Evolutionary conservation across 352 stramenopile species (phyloP).

Genomic region (Aphanomyces astaci): DNA sequence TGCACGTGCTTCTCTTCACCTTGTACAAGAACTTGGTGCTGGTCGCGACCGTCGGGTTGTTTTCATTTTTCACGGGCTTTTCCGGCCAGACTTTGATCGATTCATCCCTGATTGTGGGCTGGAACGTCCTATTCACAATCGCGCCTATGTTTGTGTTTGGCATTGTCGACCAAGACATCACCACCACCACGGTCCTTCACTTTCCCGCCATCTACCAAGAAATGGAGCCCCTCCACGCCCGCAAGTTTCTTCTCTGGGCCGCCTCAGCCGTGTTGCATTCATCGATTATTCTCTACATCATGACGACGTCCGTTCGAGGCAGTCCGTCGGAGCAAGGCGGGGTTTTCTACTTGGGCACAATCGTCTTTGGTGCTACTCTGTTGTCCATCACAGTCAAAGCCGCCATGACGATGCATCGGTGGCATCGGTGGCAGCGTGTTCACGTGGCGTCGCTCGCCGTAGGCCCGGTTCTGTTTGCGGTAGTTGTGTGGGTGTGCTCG

Average conservation of each 20-base stretch:
- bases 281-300: neutral
- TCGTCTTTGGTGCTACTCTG: conserved; percentile 61
- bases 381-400: conserved; percentile 63
- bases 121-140: conserved; percentile 93
- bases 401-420: conserved; percentile 59
- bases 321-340: conserved; percentile 35
- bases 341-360: conserved; percentile 53
- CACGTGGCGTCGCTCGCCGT: conserved; percentile 60
- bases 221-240: neutral
- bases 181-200: conserved; percentile 43
- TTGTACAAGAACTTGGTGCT: conserved; percentile 91
- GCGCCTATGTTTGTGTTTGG: conserved; percentile 89
- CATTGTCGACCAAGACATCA: conserved; percentile 75
- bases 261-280: conserved; percentile 11
- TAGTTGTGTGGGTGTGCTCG: conserved; percentile 60
- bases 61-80: conserved; percentile 87
- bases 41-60: conserved; percentile 87
- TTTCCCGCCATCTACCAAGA: conserved; percentile 72
- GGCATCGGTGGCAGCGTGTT: conserved; percentile 57
- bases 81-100: conserved; percentile 86
- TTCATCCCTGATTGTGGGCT: conserved; percentile 82
- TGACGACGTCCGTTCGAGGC: conserved; percentile 23
- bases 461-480: conserved; percentile 45
- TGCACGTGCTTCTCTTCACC: conserved; percentile 69
- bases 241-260: conserved; percentile 19